A percentile compares a stretch with the other conserved stretches of the same genome.
phyloP scores from a whole-genome alignment of 116 monocot genomes.

The Cymodocea nodosa region DNA sequence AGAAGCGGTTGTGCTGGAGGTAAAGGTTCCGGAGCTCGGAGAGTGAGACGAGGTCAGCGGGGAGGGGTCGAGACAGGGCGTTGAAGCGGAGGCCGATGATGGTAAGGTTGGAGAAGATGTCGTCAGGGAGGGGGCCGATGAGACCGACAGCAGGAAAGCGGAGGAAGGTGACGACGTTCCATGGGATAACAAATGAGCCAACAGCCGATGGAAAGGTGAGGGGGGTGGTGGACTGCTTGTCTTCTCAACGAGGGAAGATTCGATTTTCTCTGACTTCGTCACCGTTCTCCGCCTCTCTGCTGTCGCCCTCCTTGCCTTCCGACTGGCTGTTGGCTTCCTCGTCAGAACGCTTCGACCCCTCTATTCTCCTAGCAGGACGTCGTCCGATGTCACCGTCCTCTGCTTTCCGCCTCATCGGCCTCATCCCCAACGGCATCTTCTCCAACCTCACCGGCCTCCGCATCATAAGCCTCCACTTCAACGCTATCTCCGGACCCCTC shows the following conservation, averaged over 20 bases:
- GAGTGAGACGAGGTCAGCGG: constrained; percentile 32
- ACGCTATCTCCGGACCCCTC: constrained; percentile 38
- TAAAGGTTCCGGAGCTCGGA: constrained; percentile 45
- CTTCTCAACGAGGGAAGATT: too few species aligned
- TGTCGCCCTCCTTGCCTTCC: constrained; percentile 28
- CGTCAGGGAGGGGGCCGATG: constrained; percentile 20
- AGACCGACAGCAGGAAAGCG: constrained; percentile 32
- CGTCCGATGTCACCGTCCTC: constrained; percentile 19
- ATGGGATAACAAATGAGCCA: constrained; percentile 10
- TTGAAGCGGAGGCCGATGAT: constrained; percentile 22
- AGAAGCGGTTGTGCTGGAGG: constrained; percentile 56
- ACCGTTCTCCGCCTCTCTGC: constrained; percentile 7
- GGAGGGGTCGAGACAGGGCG: constrained; percentile 41
- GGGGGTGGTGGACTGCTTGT: constrained; percentile 26
- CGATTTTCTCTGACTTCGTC: too few species aligned
- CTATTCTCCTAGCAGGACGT: constrained; percentile 24
- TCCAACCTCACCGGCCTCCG: constrained; percentile 25
- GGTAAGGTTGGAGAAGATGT: constrained; percentile 24
- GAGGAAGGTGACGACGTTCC: constrained; percentile 28
- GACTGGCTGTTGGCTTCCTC: constrained; percentile 18
- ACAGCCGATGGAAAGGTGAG: constrained; percentile 27
- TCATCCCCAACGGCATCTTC: constrained; percentile 14
- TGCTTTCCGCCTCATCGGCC: constrained; percentile 25
- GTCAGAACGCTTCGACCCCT: constrained; percentile 20
- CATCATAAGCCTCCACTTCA: constrained; percentile 18